phyloP scores from a whole-genome alignment of 2,329 filamentous ascomycete species.

The Penicillium digitatum region DNA sequence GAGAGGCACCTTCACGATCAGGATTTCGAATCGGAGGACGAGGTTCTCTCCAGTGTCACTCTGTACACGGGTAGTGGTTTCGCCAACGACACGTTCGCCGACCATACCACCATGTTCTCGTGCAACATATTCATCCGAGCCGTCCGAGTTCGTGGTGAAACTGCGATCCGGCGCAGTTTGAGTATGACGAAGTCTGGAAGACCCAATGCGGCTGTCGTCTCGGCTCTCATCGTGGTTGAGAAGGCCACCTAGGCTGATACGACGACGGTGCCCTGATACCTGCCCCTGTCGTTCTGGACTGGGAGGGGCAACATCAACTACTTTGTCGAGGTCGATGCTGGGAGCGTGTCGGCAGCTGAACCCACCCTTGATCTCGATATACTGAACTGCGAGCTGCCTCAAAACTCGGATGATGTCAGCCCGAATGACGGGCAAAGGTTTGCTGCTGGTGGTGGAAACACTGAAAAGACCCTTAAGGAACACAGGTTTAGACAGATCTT shows the following conservation, averaged over 20 bases:
- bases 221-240: slow-evolving; percentile 64
- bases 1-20: slow-evolving; percentile 95
- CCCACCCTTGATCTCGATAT: slow-evolving; percentile 85
- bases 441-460: slow-evolving; percentile 91
- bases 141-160: slow-evolving; percentile 79
- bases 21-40: slow-evolving; percentile 86
- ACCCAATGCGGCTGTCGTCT: slow-evolving; percentile 54
- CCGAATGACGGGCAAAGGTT: slow-evolving; percentile 79
- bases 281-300: slow-evolving; percentile 53
- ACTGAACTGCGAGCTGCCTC: slow-evolving; percentile 83
- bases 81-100: slow-evolving; percentile 64
- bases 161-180: slow-evolving; percentile 59
- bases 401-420: slow-evolving; percentile 87
- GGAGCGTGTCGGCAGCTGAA: slow-evolving; percentile 86
- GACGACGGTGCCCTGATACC: slow-evolving; percentile 59
- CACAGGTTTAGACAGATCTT: slow-evolving; percentile 80
- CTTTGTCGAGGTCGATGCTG: slow-evolving; percentile 79
- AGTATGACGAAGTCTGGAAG: slow-evolving; percentile 43
- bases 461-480: slow-evolving; percentile 96
- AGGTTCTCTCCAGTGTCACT: slow-evolving; percentile 81
- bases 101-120: slow-evolving; percentile 41
- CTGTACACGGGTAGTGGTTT: slow-evolving; percentile 88
- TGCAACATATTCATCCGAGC: slow-evolving; percentile 69
- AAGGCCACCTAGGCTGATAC: slow-evolving; percentile 78
- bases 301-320: slow-evolving; percentile 57